A percentile compares a stretch with the other conserved stretches of the same genome.
phyloP scores from a whole-genome alignment of 1,284 basidiomycete genomes.

The Ganoderma boninense region DNA sequence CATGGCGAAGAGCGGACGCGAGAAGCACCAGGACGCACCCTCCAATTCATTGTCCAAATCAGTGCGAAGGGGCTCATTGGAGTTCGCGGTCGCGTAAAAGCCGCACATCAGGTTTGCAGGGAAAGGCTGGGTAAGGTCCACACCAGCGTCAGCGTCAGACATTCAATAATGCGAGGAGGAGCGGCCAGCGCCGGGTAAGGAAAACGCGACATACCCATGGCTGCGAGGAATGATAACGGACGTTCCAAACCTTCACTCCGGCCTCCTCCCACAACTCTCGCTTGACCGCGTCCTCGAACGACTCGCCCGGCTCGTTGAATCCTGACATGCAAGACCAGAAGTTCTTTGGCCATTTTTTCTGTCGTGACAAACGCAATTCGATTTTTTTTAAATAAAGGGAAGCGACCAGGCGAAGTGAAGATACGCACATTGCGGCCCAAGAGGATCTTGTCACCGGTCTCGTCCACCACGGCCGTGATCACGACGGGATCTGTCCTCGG shows the following conservation, averaged over 20 bases:
- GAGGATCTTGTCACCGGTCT: slow-evolving; percentile 82
- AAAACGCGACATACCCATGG: slow-evolving; percentile 69
- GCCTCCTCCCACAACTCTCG: slow-evolving; percentile 97
- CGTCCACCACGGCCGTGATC: slow-evolving; percentile 90
- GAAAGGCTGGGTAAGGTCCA: slow-evolving; percentile 68
- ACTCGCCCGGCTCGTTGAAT: slow-evolving; percentile 94
- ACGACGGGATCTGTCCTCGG: slow-evolving; percentile 91
- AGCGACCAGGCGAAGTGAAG: slow-evolving; percentile 1
- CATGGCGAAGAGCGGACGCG: neutral
- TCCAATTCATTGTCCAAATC: slow-evolving; percentile 98
- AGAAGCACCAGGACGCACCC: slow-evolving; percentile 54
- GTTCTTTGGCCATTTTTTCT: slow-evolving; percentile 74
- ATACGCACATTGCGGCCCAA: slow-evolving; percentile 83
- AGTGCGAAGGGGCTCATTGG: slow-evolving; percentile 76
- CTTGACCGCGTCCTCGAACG: slow-evolving; percentile 93
- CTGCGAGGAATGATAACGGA: slow-evolving; percentile 88
- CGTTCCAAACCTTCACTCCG: slow-evolving; percentile 85
- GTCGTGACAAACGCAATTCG: slow-evolving; percentile 20
- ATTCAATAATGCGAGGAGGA: neutral
- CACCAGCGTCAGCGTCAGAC: slow-evolving; percentile 3
- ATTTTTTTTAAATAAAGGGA: slow-evolving; percentile 8
- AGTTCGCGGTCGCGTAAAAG: slow-evolving; percentile 83
- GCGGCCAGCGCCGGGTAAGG: neutral
- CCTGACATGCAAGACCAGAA: slow-evolving; percentile 92
- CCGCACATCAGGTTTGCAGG: slow-evolving; percentile 94